These are phyloP conservation scores for Xylariales sp. DNA, from an alignment of 2,329 filamentous ascomycete genomes.

Conservation along the genomic window DNA sequence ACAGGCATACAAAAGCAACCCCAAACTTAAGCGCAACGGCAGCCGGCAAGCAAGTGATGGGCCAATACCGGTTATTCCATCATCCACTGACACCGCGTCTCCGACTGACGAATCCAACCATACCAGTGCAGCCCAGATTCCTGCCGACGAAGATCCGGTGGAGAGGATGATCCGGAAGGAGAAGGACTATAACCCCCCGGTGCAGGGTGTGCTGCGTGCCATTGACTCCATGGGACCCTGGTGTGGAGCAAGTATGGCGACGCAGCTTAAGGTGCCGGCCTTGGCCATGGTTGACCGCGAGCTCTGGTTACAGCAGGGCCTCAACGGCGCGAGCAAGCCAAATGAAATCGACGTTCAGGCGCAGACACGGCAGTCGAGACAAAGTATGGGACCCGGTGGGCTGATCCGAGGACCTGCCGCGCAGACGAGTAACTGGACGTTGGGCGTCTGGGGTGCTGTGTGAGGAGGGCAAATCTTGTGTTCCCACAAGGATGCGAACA, in stretches of 20 bases:
- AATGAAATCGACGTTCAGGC: conserved; percentile 55
- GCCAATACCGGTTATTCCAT: conserved; percentile 15
- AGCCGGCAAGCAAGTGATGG: conserved; percentile 20
- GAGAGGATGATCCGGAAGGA: conserved; percentile 50
- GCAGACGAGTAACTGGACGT: conserved; percentile 50
- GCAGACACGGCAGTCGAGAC: conserved; percentile 43
- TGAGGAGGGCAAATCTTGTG: too few species aligned
- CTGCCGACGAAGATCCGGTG: conserved; percentile 51
- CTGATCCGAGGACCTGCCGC: conserved; percentile 36
- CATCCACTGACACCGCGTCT: neutral
- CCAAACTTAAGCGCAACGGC: conserved; percentile 33
- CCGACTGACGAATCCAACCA: conserved; percentile 18
- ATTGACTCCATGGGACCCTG: conserved; percentile 69
- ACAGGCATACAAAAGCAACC: conserved; percentile 45
- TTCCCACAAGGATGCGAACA: too few species aligned
- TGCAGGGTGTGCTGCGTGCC: conserved; percentile 58
- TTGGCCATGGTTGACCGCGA: conserved; percentile 69
- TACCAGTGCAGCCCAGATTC: conserved; percentile 36
- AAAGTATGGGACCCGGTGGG: conserved; percentile 58
- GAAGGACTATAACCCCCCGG: conserved; percentile 32
- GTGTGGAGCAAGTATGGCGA: conserved; percentile 67
- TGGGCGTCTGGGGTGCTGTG: conserved; percentile 56
- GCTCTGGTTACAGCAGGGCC: conserved; percentile 63
- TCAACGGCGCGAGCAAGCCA: conserved; percentile 54
- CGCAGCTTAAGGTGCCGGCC: conserved; percentile 63